Conservation (phyloP, 306 rosid species). For the Acacia confusa region DNA sequence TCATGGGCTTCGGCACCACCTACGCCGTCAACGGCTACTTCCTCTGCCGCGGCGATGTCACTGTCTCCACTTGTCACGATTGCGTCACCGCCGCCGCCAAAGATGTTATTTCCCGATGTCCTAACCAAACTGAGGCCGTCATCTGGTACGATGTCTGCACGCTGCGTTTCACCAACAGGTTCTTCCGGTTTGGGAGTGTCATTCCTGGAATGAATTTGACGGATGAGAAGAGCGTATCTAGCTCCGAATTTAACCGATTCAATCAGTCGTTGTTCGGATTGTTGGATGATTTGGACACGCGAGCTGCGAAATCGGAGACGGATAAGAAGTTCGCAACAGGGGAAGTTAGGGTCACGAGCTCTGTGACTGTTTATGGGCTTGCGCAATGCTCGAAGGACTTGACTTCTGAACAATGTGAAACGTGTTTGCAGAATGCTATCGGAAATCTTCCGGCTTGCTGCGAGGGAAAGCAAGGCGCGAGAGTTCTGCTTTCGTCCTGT, state of each 20-base stretch:
- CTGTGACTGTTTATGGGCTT: conserved; percentile 27
- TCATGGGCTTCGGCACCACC: conserved; percentile 4
- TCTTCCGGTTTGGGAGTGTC: conserved; percentile 12
- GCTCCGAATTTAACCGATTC: conserved; percentile 16
- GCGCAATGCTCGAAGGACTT: conserved; percentile 32
- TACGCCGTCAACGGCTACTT: conserved; percentile 39
- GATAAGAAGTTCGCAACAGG: conserved; percentile 32
- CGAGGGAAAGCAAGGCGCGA: conserved; percentile 18
- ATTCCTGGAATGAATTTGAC: background rate
- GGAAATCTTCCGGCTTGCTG: conserved; percentile 26
- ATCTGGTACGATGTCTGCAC: conserved; percentile 49
- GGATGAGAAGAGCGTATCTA: conserved; percentile 12
- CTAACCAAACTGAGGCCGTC: conserved; percentile 39
- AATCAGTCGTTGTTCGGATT: conserved; percentile 1
- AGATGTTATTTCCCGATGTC: conserved; percentile 24
- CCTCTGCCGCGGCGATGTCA: conserved; percentile 63
- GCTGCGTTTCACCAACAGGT: conserved; percentile 42
- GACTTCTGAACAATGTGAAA: conserved; percentile 7
- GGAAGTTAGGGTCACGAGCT: background rate
- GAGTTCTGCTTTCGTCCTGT: conserved; percentile 33
- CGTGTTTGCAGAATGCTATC: conserved; percentile 23
- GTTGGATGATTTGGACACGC: conserved; percentile 24
- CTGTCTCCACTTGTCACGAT: conserved; percentile 19
- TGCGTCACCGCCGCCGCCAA: conserved; percentile 44
- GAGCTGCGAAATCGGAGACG: conserved; percentile 11